Base-by-base conservation (phyloP, 306 rosid species). In the Cercis canadensis region DNA sequence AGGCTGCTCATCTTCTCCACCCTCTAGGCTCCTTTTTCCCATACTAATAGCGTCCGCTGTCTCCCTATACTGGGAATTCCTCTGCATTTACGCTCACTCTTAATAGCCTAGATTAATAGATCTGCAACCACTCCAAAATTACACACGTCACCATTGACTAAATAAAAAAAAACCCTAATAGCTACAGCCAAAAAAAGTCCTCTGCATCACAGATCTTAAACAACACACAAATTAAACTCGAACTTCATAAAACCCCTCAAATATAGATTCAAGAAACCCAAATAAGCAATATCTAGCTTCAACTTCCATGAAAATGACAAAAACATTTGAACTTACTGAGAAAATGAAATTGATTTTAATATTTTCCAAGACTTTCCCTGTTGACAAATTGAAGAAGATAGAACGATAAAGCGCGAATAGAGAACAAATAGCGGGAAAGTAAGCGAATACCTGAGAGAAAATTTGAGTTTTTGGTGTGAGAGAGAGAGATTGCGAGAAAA, bases 1-100 rank as follows among this genome's bases (percentile, higher is more conserved):
- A 14, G 90, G 93, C 76, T 89, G 96, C 24, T 95, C 99, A 59
- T 89, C 99, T 33, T 88, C 99, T 37, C 89, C 99, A 34, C 78
- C 85, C 24, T 95, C 99, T 70, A 88, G 69, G 7, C 76, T 16
- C 76, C 99, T 89, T 82, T 91, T 94, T 15, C 89, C 99, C 85
- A 80, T 79, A 64, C 92, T 78, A 81, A 79, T 73, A 51, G 92
- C 76, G 77, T 83, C 84, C 0, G 57, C 73, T 71, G 84, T 80
- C 77, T 84, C 92, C 92, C 80, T 82, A 31, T 72, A 83, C 31
- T 87, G 77, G 39, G 82, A 75, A 66, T 84, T 86, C 57, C 89
- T 87, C 82, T 84, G 92, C 96, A 89, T 88, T 78, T 69, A 56
- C 65, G 59, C 75, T 70, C 69, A 40, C 69, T 69, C 24, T 36